Evolutionary conservation across 2,329 filamentous ascomycete genomes (phyloP).

Genomic region (Aspergillus melleus): DNA sequence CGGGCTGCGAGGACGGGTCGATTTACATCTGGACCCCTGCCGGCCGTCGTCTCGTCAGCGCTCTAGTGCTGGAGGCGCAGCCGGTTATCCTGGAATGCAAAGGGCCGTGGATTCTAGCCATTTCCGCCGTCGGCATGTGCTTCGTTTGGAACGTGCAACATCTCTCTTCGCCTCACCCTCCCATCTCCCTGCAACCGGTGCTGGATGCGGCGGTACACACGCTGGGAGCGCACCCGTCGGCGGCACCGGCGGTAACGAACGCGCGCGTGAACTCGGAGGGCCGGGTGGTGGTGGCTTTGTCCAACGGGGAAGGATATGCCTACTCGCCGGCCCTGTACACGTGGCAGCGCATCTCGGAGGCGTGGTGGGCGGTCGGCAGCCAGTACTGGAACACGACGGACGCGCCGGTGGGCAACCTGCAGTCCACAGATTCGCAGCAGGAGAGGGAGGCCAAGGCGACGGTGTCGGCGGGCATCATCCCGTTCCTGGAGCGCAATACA

Average conservation of each 20-base stretch:
- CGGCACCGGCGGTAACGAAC: conserved; percentile 81
- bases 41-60: conserved; percentile 79
- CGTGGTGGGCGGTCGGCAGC: conserved; percentile 96
- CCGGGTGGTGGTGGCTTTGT: conserved; percentile 82
- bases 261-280: conserved; percentile 88
- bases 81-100: conserved; percentile 91
- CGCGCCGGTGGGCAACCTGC: conserved; percentile 78
- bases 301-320: conserved; percentile 90
- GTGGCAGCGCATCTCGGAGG: conserved; percentile 94
- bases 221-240: conserved; percentile 74
- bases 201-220: conserved; percentile 82
- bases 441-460: conserved; percentile 53
- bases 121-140: conserved; percentile 83
- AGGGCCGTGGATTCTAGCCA: conserved; percentile 83
- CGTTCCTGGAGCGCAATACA: conserved; percentile 88
- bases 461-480: conserved; percentile 88
- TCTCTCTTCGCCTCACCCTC: conserved; percentile 81
- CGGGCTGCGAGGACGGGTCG: conserved; percentile 88
- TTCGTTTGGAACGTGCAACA: conserved; percentile 92
- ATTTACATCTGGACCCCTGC: conserved; percentile 91
- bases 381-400: conserved; percentile 99
- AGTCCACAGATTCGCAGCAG: conserved; percentile 67
- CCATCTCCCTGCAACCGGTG: conserved; percentile 82
- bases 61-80: conserved; percentile 84
- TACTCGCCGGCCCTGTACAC: conserved; percentile 83